A percentile compares a stretch with the other conserved stretches of the same genome.
Conservation (phyloP, 2,329 filamentous ascomycete species). For the Cordyceps farinosa region DNA sequence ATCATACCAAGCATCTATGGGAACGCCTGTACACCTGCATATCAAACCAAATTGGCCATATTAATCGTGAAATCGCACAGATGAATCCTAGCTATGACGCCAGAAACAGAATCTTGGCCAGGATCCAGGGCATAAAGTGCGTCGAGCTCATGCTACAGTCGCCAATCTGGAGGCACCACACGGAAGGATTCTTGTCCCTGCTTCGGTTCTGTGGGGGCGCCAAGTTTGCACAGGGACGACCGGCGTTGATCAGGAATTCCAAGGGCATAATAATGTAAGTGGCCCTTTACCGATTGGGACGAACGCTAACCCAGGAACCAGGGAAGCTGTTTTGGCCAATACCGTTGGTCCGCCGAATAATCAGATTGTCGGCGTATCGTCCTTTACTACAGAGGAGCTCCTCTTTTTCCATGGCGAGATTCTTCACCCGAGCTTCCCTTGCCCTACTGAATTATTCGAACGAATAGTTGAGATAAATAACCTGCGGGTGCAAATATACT, state of each 20-base stretch:
- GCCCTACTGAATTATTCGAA: not conserved
- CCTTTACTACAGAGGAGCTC: conserved; percentile 2
- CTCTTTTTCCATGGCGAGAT: not conserved
- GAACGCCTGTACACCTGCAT: conserved; percentile 7
- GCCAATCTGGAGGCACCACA: conserved; percentile 1
- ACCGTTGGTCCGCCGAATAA: not conserved
- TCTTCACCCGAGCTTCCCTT: not conserved
- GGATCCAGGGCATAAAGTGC: conserved; percentile 5
- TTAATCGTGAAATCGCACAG: conserved; percentile 1
- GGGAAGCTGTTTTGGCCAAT: conserved; percentile 3
- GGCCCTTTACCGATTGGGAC: not conserved
- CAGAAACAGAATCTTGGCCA: not conserved
- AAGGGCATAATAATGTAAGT: conserved; percentile 5
- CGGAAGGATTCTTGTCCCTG: conserved; percentile 1
- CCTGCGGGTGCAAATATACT: not conserved
- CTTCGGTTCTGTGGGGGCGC: not conserved
- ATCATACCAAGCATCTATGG: not conserved
- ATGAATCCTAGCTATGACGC: not conserved
- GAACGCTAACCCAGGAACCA: not conserved
- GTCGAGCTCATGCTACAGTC: conserved; percentile 4
- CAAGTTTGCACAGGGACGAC: not conserved
- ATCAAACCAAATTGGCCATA: not conserved
- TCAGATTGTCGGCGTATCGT: not conserved
- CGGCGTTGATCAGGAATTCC: not conserved
- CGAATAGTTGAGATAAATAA: not conserved